Evolutionary conservation across 257 asterid genomes (phyloP), one percentile per base, ranked within the genome.

Genomic region (Solanum sejunctum): DNA sequence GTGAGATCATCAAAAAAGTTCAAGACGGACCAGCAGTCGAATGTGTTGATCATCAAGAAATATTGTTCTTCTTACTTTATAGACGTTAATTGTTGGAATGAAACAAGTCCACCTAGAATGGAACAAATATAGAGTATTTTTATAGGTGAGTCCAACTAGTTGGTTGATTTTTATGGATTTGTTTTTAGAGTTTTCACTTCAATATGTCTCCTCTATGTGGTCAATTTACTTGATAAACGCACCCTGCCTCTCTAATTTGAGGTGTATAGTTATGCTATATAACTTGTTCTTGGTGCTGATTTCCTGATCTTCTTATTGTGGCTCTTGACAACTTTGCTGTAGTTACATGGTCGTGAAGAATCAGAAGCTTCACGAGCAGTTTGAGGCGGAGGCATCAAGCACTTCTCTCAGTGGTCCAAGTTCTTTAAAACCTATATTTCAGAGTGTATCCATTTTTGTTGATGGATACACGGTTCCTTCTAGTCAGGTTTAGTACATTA

Each of bases 381-480:
- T 93, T 87, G 92, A 90, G 83, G 95, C 98, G 1, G 98, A 93
- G 86, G 98, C 99, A 77, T 91, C 98, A 58, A 93, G 92, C 89
- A 88, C 98, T 89, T 92, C 94, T 47, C 89, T 71, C 81, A 89
- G 91, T 80, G 95, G 90, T 26, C 81, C 93, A 49, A 83, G 81
- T 82, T 87, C 88, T 36, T 92, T 86, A 87, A 92, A 75, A 54
- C 86, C 91, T 89, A 90, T 95, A 85, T 96, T 96, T 90, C 84
- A 84, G 11, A 96, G 99, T 52, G 97, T 96, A 86, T 92, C 97
- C 1, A 95, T 96, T 84, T 96, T 96, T 89, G 98, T 96, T 54
- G 99, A 96, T 91, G 99, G 99, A 88, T 96, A 95, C 86, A 96
- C 99, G 12, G 90, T 93, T 85, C 99, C 99, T 55, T 93, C 99